A percentile compares a stretch with the other conserved stretches of the same genome.
Evolutionary conservation across 306 rosid species (phyloP).

Genomic region (Astragalus membranaceus): DNA sequence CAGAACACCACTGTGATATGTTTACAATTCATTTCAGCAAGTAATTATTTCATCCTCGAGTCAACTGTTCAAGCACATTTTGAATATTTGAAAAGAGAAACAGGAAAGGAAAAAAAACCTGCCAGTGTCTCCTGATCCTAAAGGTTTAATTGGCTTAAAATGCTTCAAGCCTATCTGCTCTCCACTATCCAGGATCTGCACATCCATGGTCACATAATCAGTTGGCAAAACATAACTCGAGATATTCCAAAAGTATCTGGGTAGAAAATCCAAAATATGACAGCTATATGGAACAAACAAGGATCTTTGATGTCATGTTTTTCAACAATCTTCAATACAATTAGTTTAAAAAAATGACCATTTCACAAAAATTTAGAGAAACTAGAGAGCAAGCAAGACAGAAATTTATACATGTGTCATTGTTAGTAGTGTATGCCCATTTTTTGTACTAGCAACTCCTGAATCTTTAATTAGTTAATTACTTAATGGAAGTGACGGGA

Average conservation of each 20-base stretch:
- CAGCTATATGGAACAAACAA: neutral
- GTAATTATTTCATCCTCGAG: neutral
- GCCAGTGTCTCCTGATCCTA: constrained; percentile 98
- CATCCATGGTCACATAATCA: constrained; percentile 27
- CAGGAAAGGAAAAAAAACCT: constrained; percentile 32
- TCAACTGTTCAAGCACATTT: neutral
- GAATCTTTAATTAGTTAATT: neutral
- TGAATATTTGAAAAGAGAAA: constrained; percentile 1
- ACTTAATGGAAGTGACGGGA: neutral
- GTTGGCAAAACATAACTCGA: neutral
- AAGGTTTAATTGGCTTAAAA: constrained; percentile 79
- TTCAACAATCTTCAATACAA: neutral
- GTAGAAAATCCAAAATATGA: constrained; percentile 11
- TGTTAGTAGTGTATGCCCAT: no score
- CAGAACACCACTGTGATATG: no score
- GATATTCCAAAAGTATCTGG: neutral
- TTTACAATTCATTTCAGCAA: neutral
- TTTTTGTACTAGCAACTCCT: neutral
- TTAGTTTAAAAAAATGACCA: no score
- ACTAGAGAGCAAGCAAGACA: no score
- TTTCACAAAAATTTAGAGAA: no score
- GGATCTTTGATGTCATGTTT: constrained; percentile 6
- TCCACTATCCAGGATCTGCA: constrained; percentile 72
- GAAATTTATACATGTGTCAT: no score
- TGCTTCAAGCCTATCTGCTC: constrained; percentile 78